Conservation (phyloP, 1,139 yeast genomes). For the Taphrina deformans region DNA sequence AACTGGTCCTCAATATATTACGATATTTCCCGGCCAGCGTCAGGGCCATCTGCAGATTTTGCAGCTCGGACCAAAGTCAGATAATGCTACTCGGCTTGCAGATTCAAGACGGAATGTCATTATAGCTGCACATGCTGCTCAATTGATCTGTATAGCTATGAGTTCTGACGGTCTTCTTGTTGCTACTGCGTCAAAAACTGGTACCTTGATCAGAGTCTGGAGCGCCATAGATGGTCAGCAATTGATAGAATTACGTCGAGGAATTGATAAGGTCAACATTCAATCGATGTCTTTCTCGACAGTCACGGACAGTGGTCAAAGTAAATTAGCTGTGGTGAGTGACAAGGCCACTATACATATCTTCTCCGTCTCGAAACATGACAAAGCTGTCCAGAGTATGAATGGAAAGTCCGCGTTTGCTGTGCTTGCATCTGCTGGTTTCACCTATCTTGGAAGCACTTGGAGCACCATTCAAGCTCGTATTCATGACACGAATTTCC, state of each 20-base stretch:
- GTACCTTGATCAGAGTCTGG: constrained; percentile 14
- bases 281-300: constrained; percentile 8
- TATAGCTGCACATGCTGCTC: neutral
- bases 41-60: neutral
- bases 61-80: neutral
- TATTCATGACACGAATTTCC: neutral
- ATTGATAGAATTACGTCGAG: neutral
- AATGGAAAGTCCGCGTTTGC: neutral
- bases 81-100: neutral
- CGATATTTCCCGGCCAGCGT: neutral
- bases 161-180: neutral
- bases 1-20: neutral
- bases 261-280: neutral
- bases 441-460: neutral
- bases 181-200: constrained; percentile 4
- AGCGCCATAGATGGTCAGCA: neutral
- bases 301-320: neutral
- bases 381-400: neutral
- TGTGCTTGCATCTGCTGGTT: neutral
- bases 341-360: constrained; percentile 12
- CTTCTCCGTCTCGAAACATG: neutral
- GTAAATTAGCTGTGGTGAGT: constrained; percentile 10
- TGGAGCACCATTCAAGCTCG: neutral
- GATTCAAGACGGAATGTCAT: neutral
- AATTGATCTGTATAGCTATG: neutral